Conservation (phyloP, 495 filamentous ascomycete genomes). For the Lepraria neglecta region DNA sequence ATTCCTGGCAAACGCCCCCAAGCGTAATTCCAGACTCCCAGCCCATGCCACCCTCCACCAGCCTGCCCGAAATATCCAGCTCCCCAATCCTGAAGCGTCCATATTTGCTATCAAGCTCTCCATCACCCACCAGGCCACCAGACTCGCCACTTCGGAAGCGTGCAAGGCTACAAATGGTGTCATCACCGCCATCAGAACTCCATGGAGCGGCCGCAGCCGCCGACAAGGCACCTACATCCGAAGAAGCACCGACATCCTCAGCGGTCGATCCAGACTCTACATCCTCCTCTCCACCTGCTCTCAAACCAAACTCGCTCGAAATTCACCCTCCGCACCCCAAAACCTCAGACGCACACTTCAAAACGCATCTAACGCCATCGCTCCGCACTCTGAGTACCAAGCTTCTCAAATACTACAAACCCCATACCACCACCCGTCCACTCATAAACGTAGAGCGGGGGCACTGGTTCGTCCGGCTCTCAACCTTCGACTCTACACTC, state of each 20-base stretch:
- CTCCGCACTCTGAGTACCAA: constrained; percentile 13
- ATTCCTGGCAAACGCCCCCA: constrained; percentile 40
- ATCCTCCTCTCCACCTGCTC: constrained; percentile 2
- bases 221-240: neutral
- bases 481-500: constrained; percentile 33
- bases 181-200: constrained; percentile 18
- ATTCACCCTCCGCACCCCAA: constrained; percentile 44
- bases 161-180: neutral
- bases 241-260: neutral
- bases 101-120: constrained; percentile 19
- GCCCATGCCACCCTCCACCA: constrained; percentile 1
- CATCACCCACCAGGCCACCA: constrained; percentile 17
- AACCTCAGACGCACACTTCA: constrained; percentile 37
- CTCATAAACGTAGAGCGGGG: constrained; percentile 57
- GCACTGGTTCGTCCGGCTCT: constrained; percentile 56
- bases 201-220: neutral
- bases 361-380: constrained; percentile 44
- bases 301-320: constrained; percentile 28
- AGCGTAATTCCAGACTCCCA: constrained; percentile 43
- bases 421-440: constrained; percentile 32
- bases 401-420: constrained; percentile 20
- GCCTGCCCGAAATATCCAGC: constrained; percentile 8
- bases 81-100: constrained; percentile 21
- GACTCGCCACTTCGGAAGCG: constrained; percentile 21
- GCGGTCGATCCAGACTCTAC: neutral